Conservation (phyloP, 495 filamentous ascomycete species). For the Hypoxylon trugodes region DNA sequence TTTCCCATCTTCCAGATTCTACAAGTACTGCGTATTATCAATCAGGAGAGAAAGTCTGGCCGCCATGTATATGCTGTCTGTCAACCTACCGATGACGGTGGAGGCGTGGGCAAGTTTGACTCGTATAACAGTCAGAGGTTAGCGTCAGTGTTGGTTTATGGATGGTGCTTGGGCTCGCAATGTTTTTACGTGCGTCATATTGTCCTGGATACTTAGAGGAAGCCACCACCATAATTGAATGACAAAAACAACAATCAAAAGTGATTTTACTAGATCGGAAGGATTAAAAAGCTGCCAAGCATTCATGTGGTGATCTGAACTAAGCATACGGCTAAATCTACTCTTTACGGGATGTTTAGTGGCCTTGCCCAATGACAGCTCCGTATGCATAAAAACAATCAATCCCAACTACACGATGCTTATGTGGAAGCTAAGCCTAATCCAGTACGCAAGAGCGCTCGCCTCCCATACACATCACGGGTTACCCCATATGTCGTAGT, state of each 20-base stretch:
- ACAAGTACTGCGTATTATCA: background rate
- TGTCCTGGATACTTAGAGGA: background rate
- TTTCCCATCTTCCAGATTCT: background rate
- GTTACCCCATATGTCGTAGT: no score
- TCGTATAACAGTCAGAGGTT: background rate
- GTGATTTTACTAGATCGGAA: no score
- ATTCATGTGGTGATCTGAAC: no score
- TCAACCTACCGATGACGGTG: background rate
- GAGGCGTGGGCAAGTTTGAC: conserved; percentile 1
- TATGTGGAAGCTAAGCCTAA: background rate
- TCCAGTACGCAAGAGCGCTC: background rate
- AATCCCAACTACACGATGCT: background rate
- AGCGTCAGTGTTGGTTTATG: background rate
- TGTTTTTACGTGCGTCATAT: background rate
- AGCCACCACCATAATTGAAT: no score
- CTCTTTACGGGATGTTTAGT: no score
- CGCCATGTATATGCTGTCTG: background rate
- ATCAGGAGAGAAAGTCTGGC: background rate
- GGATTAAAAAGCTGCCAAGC: no score
- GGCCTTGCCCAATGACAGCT: no score
- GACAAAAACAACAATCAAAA: no score
- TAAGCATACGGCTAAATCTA: no score
- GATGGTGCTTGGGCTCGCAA: background rate
- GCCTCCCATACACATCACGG: no score
- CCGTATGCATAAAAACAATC: no score